phyloP scores from a whole-genome alignment of 805 yeast genomes.

The Yueomyces sp. region DNA sequence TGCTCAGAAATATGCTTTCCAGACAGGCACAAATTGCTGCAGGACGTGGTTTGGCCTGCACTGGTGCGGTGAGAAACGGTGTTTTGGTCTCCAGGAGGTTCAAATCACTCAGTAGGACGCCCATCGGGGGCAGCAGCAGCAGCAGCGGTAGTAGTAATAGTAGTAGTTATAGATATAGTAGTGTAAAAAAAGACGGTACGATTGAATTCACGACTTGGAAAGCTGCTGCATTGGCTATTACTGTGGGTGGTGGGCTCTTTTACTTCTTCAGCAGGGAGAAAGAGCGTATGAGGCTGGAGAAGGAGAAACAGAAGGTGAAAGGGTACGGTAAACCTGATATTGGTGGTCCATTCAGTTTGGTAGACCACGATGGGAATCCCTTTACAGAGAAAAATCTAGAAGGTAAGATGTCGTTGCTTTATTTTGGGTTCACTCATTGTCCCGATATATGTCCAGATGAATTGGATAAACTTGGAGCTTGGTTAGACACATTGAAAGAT shows the following conservation, averaged over 20 bases:
- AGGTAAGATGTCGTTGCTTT: slow-evolving; percentile 73
- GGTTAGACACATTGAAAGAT: slow-evolving; percentile 49
- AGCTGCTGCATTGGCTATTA: slow-evolving; percentile 52
- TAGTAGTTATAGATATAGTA: slow-evolving; percentile 7
- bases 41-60: too few relatives aligned
- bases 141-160: too few relatives aligned
- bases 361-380: slow-evolving; percentile 51
- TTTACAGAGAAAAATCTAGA: slow-evolving; percentile 69
- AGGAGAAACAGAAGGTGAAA: slow-evolving; percentile 72
- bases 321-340: slow-evolving; percentile 86
- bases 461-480: slow-evolving; percentile 73
- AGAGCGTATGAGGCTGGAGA: slow-evolving; percentile 56
- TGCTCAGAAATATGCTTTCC: too few relatives aligned
- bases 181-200: slow-evolving; percentile 25
- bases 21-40: too few relatives aligned
- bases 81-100: neutral
- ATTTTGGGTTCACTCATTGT: slow-evolving; percentile 94
- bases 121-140: slow-evolving; percentile 44
- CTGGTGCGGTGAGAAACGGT: too few relatives aligned
- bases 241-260: slow-evolving; percentile 60
- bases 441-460: slow-evolving; percentile 99
- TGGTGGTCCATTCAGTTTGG: slow-evolving; percentile 77
- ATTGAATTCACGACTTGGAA: slow-evolving; percentile 80
- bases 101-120: slow-evolving; percentile 64
- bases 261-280: slow-evolving; percentile 66